Evolutionary conservation across 768 basidiomycete species (phyloP).

Genomic region (Termitomyces sp.): DNA sequence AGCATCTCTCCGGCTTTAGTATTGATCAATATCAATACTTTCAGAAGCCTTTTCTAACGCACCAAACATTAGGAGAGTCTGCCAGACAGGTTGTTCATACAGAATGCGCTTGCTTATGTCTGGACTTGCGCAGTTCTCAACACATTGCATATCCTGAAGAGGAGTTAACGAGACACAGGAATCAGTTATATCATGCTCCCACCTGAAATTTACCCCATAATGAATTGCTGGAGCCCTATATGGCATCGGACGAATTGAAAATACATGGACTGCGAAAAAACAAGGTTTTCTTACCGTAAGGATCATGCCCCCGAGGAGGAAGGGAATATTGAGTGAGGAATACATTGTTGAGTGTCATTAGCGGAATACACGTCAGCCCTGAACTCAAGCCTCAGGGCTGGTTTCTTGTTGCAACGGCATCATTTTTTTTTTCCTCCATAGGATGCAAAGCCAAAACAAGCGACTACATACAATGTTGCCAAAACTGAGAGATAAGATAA

Average conservation of each 20-base stretch:
- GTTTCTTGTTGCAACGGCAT: neutral
- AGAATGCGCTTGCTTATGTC: slow-evolving; percentile 58
- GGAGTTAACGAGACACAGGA: neutral
- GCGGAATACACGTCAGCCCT: neutral
- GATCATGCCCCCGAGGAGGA: slow-evolving; percentile 91
- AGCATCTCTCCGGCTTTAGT: slow-evolving; percentile 87
- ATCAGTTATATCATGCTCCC: slow-evolving; percentile 12
- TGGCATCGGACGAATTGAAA: neutral
- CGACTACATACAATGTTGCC: neutral
- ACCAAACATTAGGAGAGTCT: slow-evolving; percentile 88
- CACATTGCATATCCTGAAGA: slow-evolving; percentile 91
- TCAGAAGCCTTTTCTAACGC: slow-evolving; percentile 25
- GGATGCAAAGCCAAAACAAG: no score
- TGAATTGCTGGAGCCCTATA: slow-evolving; percentile 73
- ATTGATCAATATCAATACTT: slow-evolving; percentile 18
- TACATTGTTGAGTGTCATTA: slow-evolving; percentile 41
- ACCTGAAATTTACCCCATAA: slow-evolving; percentile 84
- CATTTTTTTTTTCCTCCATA: no score
- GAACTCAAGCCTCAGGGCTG: neutral
- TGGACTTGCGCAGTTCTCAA: slow-evolving; percentile 79
- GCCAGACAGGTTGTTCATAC: slow-evolving; percentile 95
- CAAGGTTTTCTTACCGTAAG: slow-evolving; percentile 50
- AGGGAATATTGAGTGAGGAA: slow-evolving; percentile 59
- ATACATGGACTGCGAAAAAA: neutral
- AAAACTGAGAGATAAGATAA: neutral